Evolutionary conservation across 2,329 filamentous ascomycete genomes (phyloP).

Genomic region (Aphanocladium album): DNA sequence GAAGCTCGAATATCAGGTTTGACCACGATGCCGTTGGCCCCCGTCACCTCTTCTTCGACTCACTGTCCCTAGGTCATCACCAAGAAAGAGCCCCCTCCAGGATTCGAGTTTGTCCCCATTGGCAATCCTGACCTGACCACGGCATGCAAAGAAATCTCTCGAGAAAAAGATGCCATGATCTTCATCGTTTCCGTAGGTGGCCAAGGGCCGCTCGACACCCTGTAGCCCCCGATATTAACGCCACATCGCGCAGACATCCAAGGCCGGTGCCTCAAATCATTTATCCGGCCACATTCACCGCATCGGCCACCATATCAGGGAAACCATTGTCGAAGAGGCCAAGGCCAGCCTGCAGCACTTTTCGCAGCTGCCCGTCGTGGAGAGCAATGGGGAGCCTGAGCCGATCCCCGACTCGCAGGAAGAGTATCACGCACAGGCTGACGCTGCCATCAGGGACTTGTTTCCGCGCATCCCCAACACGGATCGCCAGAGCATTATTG

Average conservation of each 20-base stretch:
- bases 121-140: conserved; percentile 57
- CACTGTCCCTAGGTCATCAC: conserved; percentile 45
- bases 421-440: conserved; percentile 58
- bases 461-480: conserved; percentile 63
- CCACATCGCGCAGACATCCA: conserved; percentile 23
- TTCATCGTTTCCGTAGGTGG: conserved; percentile 52
- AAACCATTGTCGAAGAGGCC: conserved; percentile 55
- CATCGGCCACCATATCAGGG: conserved; percentile 55
- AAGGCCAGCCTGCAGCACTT: conserved; percentile 24
- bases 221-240: conserved; percentile 11
- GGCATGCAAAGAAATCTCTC: conserved; percentile 60
- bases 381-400: conserved; percentile 39
- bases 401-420: conserved; percentile 55
- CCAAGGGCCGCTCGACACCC: conserved; percentile 15
- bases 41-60: not conserved
- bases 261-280: conserved; percentile 28
- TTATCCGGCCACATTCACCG: conserved; percentile 52
- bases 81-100: conserved; percentile 48
- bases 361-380: conserved; percentile 18
- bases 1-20: conserved; percentile 58
- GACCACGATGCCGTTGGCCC: conserved; percentile 3
- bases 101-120: conserved; percentile 58
- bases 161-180: conserved; percentile 57
- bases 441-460: conserved; percentile 56
- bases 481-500: conserved; percentile 57